These are phyloP conservation scores for Tulasnella calospora DNA, from an alignment of 768 basidiomycete genomes.

Conservation along the genomic window DNA sequence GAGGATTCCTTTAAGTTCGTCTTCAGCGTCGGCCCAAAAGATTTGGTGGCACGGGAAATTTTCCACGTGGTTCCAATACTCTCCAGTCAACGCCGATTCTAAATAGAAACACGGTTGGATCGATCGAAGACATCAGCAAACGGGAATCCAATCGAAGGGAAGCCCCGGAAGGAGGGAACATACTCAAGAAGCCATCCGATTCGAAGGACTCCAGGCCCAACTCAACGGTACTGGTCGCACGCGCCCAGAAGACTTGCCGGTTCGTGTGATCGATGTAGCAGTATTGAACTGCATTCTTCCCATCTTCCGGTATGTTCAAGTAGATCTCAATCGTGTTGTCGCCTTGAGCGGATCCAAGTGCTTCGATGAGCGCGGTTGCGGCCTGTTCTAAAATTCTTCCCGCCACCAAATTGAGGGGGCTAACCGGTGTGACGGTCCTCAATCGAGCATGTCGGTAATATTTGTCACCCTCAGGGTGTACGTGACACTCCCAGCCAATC, in stretches of 20 bases:
- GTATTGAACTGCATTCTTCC: conserved; percentile 1
- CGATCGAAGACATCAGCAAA: background rate
- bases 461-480: background rate
- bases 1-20: conserved; percentile 15
- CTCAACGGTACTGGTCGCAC: background rate
- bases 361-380: background rate
- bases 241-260: conserved; percentile 11
- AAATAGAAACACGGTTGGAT: background rate
- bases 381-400: background rate
- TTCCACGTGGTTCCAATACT: conserved; percentile 26
- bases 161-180: background rate
- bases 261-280: conserved; percentile 6
- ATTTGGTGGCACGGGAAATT: conserved; percentile 20
- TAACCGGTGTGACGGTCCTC: background rate
- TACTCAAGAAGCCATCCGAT: background rate
- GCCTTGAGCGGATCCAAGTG: background rate
- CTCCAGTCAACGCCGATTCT: conserved; percentile 20
- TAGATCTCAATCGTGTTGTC: background rate
- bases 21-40: background rate
- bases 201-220: background rate
- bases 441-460: background rate
- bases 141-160: background rate
- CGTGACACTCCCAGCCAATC: background rate
- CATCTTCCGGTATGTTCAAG: background rate
- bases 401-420: background rate